Base-by-base conservation (phyloP, 2,329 filamentous ascomycete genomes). In the Paracoccidioides brasiliensis region DNA sequence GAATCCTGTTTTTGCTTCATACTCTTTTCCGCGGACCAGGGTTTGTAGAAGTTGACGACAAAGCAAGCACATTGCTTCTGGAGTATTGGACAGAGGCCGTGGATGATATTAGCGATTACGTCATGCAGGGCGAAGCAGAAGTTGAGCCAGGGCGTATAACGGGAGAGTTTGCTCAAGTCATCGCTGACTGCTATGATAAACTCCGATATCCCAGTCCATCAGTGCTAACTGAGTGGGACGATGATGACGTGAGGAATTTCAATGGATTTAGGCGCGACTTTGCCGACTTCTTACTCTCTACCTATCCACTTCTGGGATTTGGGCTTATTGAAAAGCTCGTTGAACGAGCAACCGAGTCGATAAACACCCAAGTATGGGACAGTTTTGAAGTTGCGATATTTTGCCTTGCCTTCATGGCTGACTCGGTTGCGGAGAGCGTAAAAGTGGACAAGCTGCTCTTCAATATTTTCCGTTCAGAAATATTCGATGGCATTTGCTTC, bases 321-420 rank as follows among this genome's bases (percentile, higher is more conserved):
- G 69, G 70, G 4, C 58, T 76, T 37, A 66, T 74, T 28, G 66
- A 69, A 41, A 67, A 73, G 4, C 71, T 75, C 49, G 69, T 72
- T 50, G 65, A 70, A 55, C 67, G 63, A 45, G 67, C 72, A 40
- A 64, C 63, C 12, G 60, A 61, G 4, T 65, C 70, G 10, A 62
- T 71, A n/a, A 49, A 60, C 28, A 63, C 60, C 28, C 62, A 64
- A 28, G 66, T 72, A 53, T 76, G 73, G 73, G 66, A 65, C 40
- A 69, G 65, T 7, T 74, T 75, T 38, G 74, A 76, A 60, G 72
- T 71, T 5, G 65, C 70, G 10, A 68, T 72, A 45, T 75, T 74
- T 59, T 72, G 72, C 55, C 66, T 76, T 42, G 67, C 68, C 28
- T 69, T 73, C 44, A 66, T 76, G 45, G 72, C 72, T 4, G 73